Evolutionary conservation across 1,284 basidiomycete genomes (phyloP), one percentile per base, ranked within the genome.

Genomic region (Vanrija humicola): DNA sequence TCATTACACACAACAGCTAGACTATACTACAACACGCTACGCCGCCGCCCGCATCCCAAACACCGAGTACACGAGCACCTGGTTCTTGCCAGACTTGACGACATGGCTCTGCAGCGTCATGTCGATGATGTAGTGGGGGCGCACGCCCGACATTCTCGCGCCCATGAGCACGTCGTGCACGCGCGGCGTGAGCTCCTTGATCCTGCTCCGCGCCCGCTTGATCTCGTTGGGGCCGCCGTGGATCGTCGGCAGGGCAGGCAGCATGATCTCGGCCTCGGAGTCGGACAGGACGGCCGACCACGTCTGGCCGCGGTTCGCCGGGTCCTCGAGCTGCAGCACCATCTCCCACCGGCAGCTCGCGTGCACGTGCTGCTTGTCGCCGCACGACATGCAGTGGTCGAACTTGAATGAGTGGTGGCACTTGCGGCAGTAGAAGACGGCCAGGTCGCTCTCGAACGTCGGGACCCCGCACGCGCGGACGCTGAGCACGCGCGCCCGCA

Each of bases 211-310:
- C 0, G 52, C 50, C 25, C 64, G 62, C 10, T 45, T 42, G 6
- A 50, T 14, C 43, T 71, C 67, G 38, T 71, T 72, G 0, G 66
- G 63, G 9, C 59, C 58, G 9, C 55, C 50, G 7, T 56, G 43
- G 9, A 66, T 42, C 1, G 61, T 61, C 4, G 73, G 70, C 0
- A 73, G 62, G 1, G 64, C 28, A 3, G 68, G 70, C 3, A 74
- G 55, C 51, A 69, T 49, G 1, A 40, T 40, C 3, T 26, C 48
- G 0, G 55, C 59, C n/a, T 52, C 53, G 4, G 18, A 26, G 40
- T 50, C 59, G 14, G 39, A 43, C 2, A 48, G 43, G 12, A 29
- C 25, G 18, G 34, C 38, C 6, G 43, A 29, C 15, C 12, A 49
- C 38, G 28, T 29, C 8, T 26, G 26, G 23, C 23, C 23, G 16